Evolutionary conservation across 148 eudicot genomes (phyloP), one percentile per base, ranked within the genome.

Genomic region (Rheum nobile): DNA sequence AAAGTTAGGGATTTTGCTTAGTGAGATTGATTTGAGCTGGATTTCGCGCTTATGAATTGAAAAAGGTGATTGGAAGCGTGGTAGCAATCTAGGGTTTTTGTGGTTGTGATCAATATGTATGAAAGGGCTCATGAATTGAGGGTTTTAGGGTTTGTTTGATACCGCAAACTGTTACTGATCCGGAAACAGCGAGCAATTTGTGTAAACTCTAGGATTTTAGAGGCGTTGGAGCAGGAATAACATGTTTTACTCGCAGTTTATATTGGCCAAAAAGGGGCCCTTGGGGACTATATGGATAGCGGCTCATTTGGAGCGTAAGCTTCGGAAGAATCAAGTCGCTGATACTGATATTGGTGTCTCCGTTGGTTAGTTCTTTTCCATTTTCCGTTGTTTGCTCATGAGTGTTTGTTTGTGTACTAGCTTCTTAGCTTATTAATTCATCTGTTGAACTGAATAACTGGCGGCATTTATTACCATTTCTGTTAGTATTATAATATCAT

Each of bases 181-280:
- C 5, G 43, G 37, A 11, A 52, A 43, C 31, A 42, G 21, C 69
- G 47, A 67, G 8, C 3, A 48, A 81, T n/a, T 70, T 81, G 29
- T 55, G 65, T 72, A 76, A 63, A 7, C 61, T 65, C 32, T 78
- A 75, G 75, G 80, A 65, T 82, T 76, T 72, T 47, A 52, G 44
- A 73, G 71, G 74, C 13, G 72, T n/a, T 46, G 70, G 55, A 77
- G 28, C 59, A 43, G 67, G 74, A 35, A 39, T 29, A 73, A 76
- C 54, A 93, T 94, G 98, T 94, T 94, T 76, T 91, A 94, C 77
- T 94, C 97, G n/a, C 97, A 91, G 79, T 91, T 89, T 76, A 89
- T 94, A 82, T 79, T 94, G 71, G 98, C 98, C 17, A 94, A 90
- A 74, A 94, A 94, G 83, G 98, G 98, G 74, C 97, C 98, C 55